These are phyloP conservation scores for Mortierella sp. DNA, from an alignment of 371 early-diverging fungal species.

Conservation along the genomic window DNA sequence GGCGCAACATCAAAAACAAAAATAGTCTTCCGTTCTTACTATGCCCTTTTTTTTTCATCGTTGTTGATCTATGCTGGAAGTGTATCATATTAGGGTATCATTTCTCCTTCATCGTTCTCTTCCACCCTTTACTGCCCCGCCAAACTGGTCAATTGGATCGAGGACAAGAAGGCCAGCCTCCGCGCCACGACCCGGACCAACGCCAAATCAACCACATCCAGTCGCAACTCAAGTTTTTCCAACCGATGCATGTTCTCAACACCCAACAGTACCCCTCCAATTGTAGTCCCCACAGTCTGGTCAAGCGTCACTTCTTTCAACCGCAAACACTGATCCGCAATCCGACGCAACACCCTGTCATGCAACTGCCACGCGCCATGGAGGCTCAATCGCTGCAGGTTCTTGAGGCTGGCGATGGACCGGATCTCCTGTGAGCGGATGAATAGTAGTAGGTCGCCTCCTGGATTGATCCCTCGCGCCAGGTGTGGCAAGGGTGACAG, in stretches of 20 bases:
- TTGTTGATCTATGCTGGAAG: no score
- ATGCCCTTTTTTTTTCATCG: background rate
- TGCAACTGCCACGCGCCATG: slow-evolving; percentile 36
- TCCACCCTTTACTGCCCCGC: background rate
- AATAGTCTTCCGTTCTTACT: background rate
- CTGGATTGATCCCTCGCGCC: slow-evolving; percentile 30
- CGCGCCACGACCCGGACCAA: slow-evolving; percentile 36
- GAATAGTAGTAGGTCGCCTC: slow-evolving; percentile 17
- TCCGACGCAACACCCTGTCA: slow-evolving; percentile 28
- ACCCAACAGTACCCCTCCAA: slow-evolving; percentile 48
- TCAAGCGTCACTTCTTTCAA: slow-evolving; percentile 27
- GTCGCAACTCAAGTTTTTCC: slow-evolving; percentile 19
- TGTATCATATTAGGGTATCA: background rate
- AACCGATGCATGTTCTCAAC: slow-evolving; percentile 40
- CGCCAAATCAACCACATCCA: slow-evolving; percentile 36
- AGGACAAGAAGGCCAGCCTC: slow-evolving; percentile 10
- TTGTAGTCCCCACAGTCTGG: slow-evolving; percentile 32
- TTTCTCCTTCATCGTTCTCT: background rate
- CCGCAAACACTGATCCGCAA: slow-evolving; percentile 37
- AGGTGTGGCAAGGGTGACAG: background rate
- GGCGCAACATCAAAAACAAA: background rate
- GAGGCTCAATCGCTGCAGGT: slow-evolving; percentile 20
- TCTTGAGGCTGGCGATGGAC: slow-evolving; percentile 18
- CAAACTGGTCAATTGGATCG: slow-evolving; percentile 25
- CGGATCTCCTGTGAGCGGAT: slow-evolving; percentile 35